A percentile compares a stretch with the other conserved stretches of the same genome.
Evolutionary conservation across 202 grass and related monocot species (phyloP).

Genomic region (Panicum hallii): DNA sequence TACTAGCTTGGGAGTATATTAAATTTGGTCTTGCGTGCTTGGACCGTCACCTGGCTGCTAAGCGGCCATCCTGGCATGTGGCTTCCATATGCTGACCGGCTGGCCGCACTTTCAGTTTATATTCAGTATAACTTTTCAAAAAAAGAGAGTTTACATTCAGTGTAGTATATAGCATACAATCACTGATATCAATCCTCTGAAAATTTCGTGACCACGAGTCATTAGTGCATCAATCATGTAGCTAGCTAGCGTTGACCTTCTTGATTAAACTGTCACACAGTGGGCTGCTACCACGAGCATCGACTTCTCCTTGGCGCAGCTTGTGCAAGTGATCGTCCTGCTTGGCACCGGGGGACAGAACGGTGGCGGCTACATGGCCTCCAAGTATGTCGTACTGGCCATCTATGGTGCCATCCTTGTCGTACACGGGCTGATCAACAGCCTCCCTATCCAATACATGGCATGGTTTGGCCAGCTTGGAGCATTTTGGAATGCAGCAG

Average conservation of each 20-base stretch:
- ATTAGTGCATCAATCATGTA: too few species aligned
- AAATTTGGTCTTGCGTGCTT: not conserved
- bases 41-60: not conserved
- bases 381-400: slow-evolving; percentile 71
- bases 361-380: slow-evolving; percentile 75
- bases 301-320: slow-evolving; percentile 78
- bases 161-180: too few species aligned
- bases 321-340: slow-evolving; percentile 81
- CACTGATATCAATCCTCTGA: not conserved
- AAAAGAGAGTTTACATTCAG: too few species aligned
- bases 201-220: not conserved
- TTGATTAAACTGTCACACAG: slow-evolving; percentile 30
- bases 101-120: not conserved
- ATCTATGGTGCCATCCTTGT: slow-evolving; percentile 67
- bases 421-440: slow-evolving; percentile 70
- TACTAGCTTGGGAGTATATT: not conserved
- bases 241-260: too few species aligned
- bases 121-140: too few species aligned
- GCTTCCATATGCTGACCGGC: not conserved
- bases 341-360: slow-evolving; percentile 75
- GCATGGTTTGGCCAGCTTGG: slow-evolving; percentile 66
- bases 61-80: not conserved
- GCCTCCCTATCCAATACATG: slow-evolving; percentile 68
- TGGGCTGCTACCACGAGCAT: slow-evolving; percentile 74
- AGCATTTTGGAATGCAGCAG: slow-evolving; percentile 56